Percentiles rank a stretch among this genome's conserved stretches.
Evolutionary conservation across 257 asterid genomes (phyloP).

Genomic region (Dorcoceras hygrometricum): DNA sequence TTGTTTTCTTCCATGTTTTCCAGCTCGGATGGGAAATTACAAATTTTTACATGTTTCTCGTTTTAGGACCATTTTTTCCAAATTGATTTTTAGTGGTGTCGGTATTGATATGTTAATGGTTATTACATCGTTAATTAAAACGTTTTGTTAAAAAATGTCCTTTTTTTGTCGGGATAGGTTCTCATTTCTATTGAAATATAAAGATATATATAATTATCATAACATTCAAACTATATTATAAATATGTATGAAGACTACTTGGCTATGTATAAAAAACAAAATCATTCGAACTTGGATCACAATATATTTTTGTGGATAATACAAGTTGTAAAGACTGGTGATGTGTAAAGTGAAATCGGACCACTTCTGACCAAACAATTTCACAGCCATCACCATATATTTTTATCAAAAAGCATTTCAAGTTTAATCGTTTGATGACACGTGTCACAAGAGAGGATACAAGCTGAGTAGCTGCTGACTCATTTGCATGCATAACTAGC

Average conservation of each 20-base stretch:
- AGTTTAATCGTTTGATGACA: neutral
- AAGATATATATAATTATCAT: too few species aligned
- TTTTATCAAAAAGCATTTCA: neutral
- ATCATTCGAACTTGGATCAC: slow-evolving; percentile 21
- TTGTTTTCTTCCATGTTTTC: too few species aligned
- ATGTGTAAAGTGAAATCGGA: slow-evolving; percentile 15
- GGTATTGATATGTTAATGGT: too few species aligned
- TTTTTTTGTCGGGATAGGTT: too few species aligned
- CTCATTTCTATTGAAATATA: too few species aligned
- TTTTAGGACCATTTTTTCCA: too few species aligned
- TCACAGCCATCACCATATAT: slow-evolving; percentile 10
- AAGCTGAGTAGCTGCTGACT: slow-evolving; percentile 38
- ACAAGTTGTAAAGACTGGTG: slow-evolving; percentile 23
- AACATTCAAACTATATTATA: neutral
- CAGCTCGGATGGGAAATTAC: too few species aligned
- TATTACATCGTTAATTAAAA: too few species aligned
- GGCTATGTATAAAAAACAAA: neutral
- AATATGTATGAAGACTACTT: slow-evolving; percentile 8
- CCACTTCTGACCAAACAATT: slow-evolving; percentile 23
- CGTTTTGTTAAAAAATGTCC: too few species aligned
- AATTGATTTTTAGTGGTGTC: too few species aligned
- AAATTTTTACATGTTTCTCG: too few species aligned
- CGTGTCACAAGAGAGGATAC: slow-evolving; percentile 29
- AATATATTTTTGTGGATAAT: slow-evolving; percentile 36
- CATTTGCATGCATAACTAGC: slow-evolving; percentile 25